Evolutionary conservation across 2,329 filamentous ascomycete genomes (phyloP).

Genomic region (Calonectria pseudoreteaudii): DNA sequence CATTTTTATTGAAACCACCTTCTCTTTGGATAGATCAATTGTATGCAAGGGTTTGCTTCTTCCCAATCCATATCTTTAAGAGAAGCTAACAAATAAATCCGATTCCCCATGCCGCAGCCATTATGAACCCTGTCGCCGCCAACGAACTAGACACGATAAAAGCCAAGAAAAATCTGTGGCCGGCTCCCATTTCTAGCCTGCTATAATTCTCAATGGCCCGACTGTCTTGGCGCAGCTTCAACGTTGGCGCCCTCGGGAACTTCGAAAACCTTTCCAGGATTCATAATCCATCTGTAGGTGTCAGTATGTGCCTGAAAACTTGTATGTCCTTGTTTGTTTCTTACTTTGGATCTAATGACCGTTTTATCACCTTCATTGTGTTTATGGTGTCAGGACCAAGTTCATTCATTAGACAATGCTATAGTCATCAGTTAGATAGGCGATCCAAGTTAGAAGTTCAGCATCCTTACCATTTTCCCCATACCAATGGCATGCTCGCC

Average conservation of each 20-base stretch:
- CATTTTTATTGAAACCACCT: neutral
- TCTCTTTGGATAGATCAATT: neutral
- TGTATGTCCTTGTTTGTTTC: neutral
- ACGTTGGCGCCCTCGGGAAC: conserved; percentile 2
- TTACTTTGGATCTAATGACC: conserved; percentile 21
- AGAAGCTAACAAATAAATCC: neutral
- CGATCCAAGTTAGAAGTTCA: neutral
- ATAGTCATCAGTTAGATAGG: neutral
- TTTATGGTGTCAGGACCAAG: conserved; percentile 11
- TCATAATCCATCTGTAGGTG: conserved; percentile 13
- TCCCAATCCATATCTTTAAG: neutral
- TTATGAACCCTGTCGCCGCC: neutral
- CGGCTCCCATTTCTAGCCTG: neutral
- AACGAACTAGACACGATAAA: neutral
- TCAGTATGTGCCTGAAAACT: neutral
- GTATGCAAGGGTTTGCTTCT: neutral
- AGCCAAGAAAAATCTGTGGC: neutral
- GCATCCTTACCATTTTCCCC: conserved; percentile 14
- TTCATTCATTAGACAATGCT: conserved; percentile 18
- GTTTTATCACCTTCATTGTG: conserved; percentile 20
- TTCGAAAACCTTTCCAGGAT: conserved; percentile 21
- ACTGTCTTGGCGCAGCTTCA: conserved; percentile 8
- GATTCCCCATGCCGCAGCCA: neutral
- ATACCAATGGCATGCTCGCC: conserved; percentile 72
- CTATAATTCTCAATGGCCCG: neutral